A percentile compares a stretch with the other conserved stretches of the same genome.
phyloP scores from a whole-genome alignment of 163 green algal species.

The Coccomyxa subellipsoidea region DNA sequence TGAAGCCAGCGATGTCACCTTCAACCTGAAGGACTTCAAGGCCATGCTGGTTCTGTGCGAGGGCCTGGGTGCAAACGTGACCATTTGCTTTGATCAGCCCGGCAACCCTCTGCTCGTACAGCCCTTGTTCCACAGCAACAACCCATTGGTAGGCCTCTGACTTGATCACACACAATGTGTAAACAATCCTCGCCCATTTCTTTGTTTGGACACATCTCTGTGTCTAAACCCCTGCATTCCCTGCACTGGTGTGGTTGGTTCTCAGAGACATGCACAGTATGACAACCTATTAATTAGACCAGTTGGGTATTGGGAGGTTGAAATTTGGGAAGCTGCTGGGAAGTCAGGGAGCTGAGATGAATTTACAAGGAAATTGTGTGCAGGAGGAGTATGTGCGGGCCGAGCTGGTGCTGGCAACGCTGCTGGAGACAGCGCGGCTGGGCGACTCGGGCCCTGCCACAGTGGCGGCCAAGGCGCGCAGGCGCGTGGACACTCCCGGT shows the following conservation, averaged over 20 bases:
- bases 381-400: constrained; percentile 54
- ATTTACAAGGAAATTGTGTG: too few relatives aligned
- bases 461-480: not conserved
- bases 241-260: too few relatives aligned
- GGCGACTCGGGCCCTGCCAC: not conserved
- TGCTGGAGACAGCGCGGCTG: constrained; percentile 44
- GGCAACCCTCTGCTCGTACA: constrained; percentile 67
- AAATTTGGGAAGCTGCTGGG: too few relatives aligned
- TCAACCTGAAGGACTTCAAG: constrained; percentile 78
- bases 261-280: too few relatives aligned
- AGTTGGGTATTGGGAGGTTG: too few relatives aligned
- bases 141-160: not conserved
- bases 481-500: not conserved
- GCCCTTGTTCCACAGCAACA: constrained; percentile 36
- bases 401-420: constrained; percentile 64
- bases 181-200: too few relatives aligned
- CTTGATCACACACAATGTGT: too few relatives aligned
- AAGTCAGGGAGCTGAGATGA: too few relatives aligned
- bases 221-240: too few relatives aligned
- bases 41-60: constrained; percentile 65
- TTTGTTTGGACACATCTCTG: too few relatives aligned
- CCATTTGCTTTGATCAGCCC: constrained; percentile 52
- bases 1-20: constrained; percentile 52
- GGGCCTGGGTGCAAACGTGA: constrained; percentile 45
- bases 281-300: too few relatives aligned